Base-by-base conservation (phyloP, 129 eudicot species). In the Artemisia argyi region DNA sequence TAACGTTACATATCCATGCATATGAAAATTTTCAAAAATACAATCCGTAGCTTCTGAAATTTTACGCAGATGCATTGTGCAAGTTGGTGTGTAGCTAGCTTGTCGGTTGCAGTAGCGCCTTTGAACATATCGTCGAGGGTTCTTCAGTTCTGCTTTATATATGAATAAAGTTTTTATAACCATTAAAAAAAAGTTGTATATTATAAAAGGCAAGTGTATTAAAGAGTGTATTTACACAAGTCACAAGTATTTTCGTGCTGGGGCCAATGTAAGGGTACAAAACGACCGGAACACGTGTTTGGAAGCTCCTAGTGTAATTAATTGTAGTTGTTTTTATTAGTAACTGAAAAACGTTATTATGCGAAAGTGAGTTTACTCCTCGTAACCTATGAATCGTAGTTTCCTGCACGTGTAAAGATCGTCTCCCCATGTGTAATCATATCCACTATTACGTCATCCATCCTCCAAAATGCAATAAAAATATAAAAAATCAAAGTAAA, bases 231-330 rank as follows among this genome's bases (percentile, higher is more conserved):
- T 52, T 16, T 52, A 52, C 57, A 52, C n/a, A 52, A 52, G 8
- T 52, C 18, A 13, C 57, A 13, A 16, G n/a, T 52, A 52, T 15
- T 52, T 52, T 52, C 8, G 57, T 15, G 8, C 46, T 7, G 2
- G 19, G 57, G n/a, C 19, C 57, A 16, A 52, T 52, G 57, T 3
- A 5, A 52, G 57, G 57, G 57, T 52, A 52, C 57, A 52, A 52
- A 15, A 52, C 57, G 57, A 52, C 57, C 57, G 57, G 57, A 52
- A 16, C 57, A 52, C 16, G 57, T 52, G 57, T 13, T 52, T 52
- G 57, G 18, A 15, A 14, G 57, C 17, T 52, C 57, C 57, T 52
- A 13, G 8, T 15, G 57, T 52, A 15, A 14, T 52, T 3, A 52
- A 52, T n/a, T n/a, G n/a, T 10, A 51, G 5, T 11, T 3, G 5